Base-by-base conservation (phyloP, 805 yeast species). In the Barnettozyma vustinii region DNA sequence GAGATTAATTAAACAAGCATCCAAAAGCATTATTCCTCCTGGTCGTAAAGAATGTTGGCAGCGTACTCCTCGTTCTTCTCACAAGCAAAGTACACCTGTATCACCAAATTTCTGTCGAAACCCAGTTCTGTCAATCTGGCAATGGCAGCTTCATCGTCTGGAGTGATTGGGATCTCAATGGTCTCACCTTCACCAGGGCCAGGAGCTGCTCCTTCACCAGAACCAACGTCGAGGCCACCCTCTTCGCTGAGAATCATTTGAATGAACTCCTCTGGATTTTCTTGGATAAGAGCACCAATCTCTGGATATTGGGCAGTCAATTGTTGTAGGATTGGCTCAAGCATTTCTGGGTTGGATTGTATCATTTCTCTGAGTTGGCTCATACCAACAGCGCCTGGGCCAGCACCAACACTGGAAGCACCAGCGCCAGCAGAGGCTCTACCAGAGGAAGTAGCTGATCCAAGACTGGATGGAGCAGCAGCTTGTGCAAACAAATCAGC, bases 61-160 rank as follows among this genome's bases (percentile, higher is more conserved):
- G 99, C 90, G 60, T 88, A 79, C 72, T 92, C 97, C 72, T 94
- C 99, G 69, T 94, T 89, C 71, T 90, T 92, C 62, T 94, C 99
- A 69, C 99, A 94, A 39, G 98, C 98, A 76, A 94, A 83, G 71
- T 88, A 94, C 27, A 95, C 96, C 72, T 91, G 96, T 52, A 90
- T 80, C 41, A 87, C 99, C 49, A 85, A 72, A 57, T 83, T 77
- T 57, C 96, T 79, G 56, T 89, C 96, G 61, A 94, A 94, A 0
- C 99, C 99, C 56, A 94, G 75, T 67, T 87, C 97, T 66, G 96
- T 85, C 56, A 94, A 76, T 64, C 99, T 80, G 54, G 77, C 76
- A 55, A 94, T 87, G n/a, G 98, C 96, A 52, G 76, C 87, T 62
- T 86, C 84, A 63, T 94, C 99, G 58, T 83, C 94, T 49, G 79